phyloP scores from a whole-genome alignment of 2,329 filamentous ascomycete genomes.

The Lachnum nothofagi region DNA sequence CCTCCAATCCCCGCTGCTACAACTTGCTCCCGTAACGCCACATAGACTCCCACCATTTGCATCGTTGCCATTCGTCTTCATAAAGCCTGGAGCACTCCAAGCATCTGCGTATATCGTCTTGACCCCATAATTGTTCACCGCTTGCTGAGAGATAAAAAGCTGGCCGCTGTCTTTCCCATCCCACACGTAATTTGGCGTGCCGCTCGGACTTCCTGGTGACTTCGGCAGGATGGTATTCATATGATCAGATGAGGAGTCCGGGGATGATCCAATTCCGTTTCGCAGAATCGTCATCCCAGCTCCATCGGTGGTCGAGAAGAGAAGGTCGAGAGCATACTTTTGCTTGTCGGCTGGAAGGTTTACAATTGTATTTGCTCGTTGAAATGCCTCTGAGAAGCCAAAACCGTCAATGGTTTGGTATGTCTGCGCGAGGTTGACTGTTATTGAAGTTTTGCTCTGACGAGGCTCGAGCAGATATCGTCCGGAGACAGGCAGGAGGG shows the following conservation, averaged over 20 bases:
- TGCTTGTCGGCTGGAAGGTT: conserved; percentile 31
- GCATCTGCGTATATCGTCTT: conserved; percentile 45
- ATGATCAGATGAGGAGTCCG: conserved; percentile 13
- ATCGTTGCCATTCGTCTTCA: conserved; percentile 46
- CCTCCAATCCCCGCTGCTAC: conserved; percentile 42
- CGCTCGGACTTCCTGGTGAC: conserved; percentile 39
- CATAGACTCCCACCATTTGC: conserved; percentile 43
- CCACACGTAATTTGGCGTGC: conserved; percentile 41
- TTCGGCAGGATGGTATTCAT: conserved; percentile 41
- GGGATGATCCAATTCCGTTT: conserved; percentile 42
- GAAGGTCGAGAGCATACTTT: conserved; percentile 39
- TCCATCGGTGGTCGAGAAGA: conserved; percentile 42
- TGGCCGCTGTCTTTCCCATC: conserved; percentile 46
- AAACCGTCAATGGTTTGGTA: conserved; percentile 44
- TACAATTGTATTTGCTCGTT: conserved; percentile 39
- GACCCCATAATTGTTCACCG: conserved; percentile 36
- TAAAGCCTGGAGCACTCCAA: conserved; percentile 47
- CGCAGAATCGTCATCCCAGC: conserved; percentile 48
- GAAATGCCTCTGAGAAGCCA: conserved; percentile 45
- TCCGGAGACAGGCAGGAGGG: no score
- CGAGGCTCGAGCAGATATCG: no score
- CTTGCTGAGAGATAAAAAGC: conserved; percentile 48
- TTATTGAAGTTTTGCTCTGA: conserved; percentile 9
- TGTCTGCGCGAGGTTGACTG: conserved; percentile 21
- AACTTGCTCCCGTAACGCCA: conserved; percentile 38